Conservation (phyloP, 2,329 filamentous ascomycete genomes). For the Rhynchosporium graminicola region DNA sequence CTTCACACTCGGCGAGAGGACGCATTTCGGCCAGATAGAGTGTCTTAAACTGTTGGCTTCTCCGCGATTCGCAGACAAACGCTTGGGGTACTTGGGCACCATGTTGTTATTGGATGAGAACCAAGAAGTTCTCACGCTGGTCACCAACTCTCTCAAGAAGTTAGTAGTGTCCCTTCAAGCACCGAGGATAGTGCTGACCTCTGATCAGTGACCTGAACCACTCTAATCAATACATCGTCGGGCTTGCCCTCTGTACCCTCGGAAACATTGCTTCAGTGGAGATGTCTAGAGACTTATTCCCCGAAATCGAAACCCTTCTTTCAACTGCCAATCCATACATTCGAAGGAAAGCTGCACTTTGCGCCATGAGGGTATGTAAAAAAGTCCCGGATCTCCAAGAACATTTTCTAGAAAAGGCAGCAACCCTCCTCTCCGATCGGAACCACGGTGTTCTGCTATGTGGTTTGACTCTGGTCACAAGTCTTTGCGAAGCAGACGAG, state of each 20-base stretch:
- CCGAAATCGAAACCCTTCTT: constrained; percentile 89
- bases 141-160: constrained; percentile 98
- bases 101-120: constrained; percentile 97
- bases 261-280: constrained; percentile 98
- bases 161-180: constrained; percentile 43
- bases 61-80: constrained; percentile 96
- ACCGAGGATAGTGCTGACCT: constrained; percentile 12
- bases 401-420: constrained; percentile 93
- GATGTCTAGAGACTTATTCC: constrained; percentile 96
- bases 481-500: constrained; percentile 93
- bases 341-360: constrained; percentile 93
- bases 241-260: constrained; percentile 90
- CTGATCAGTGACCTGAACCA: constrained; percentile 81
- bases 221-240: constrained; percentile 97
- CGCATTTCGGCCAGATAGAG: constrained; percentile 99
- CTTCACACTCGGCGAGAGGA: constrained; percentile 95
- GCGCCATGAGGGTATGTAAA: constrained; percentile 97
- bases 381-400: constrained; percentile 98
- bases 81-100: constrained; percentile 90
- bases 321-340: constrained; percentile 98
- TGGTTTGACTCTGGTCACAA: constrained; percentile 85
- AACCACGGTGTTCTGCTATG: constrained; percentile 96
- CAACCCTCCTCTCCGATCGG: constrained; percentile 82
- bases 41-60: constrained; percentile 96
- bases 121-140: constrained; percentile 93